phyloP scores from a whole-genome alignment of 768 basidiomycete genomes.

The Mycena epipterygia region DNA sequence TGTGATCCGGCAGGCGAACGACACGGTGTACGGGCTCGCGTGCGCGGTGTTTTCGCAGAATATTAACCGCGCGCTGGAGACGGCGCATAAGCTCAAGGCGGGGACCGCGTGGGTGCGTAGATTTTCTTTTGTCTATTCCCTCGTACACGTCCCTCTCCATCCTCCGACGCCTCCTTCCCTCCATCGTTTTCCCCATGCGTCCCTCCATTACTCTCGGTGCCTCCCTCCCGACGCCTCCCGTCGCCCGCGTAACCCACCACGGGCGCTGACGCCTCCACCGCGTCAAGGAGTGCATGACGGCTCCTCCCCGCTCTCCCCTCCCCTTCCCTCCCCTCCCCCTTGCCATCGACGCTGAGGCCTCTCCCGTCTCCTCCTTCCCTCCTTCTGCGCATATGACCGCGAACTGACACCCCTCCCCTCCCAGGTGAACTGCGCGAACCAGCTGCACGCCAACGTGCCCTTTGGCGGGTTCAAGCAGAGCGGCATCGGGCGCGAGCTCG shows the following conservation, averaged over 20 bases:
- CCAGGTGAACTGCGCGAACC: slow-evolving; percentile 46
- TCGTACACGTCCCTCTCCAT: neutral
- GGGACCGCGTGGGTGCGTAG: slow-evolving; percentile 70
- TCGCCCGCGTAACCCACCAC: too few species aligned
- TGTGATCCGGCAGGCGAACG: slow-evolving; percentile 75
- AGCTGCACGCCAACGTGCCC: slow-evolving; percentile 33
- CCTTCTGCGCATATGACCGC: neutral
- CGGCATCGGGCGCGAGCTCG: slow-evolving; percentile 78
- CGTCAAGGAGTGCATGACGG: too few species aligned
- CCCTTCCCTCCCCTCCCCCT: neutral
- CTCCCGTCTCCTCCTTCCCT: too few species aligned
- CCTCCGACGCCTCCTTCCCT: too few species aligned
- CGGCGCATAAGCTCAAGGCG: slow-evolving; percentile 76
- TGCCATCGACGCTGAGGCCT: neutral
- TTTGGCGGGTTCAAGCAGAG: slow-evolving; percentile 72
- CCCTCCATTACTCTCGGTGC: too few species aligned
- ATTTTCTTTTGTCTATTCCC: too few species aligned
- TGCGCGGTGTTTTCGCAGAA: slow-evolving; percentile 82
- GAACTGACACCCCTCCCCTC: neutral
- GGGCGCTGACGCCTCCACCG: too few species aligned
- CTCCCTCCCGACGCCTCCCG: too few species aligned
- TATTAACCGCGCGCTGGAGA: slow-evolving; percentile 72
- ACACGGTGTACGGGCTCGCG: slow-evolving; percentile 84
- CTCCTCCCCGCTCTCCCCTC: neutral
- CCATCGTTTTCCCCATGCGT: neutral